Conservation (phyloP, 2,329 filamentous ascomycete species). For the Endocalyx cinctus region DNA sequence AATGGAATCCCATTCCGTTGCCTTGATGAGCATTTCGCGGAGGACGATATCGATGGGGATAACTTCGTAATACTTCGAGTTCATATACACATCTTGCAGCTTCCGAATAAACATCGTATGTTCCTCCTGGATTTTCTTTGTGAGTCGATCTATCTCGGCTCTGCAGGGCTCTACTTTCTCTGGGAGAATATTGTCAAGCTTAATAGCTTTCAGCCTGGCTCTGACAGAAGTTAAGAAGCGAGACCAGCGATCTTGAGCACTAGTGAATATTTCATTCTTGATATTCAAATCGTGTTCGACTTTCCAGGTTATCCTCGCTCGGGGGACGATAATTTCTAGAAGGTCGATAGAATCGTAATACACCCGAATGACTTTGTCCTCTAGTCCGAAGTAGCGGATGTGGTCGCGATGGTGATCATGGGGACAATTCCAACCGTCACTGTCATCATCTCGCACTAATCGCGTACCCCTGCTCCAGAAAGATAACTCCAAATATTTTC, state of each 20-base stretch:
- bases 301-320: constrained; percentile 91
- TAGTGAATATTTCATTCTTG: constrained; percentile 85
- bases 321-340: constrained; percentile 89
- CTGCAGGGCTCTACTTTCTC: constrained; percentile 82
- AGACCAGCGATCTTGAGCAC: constrained; percentile 75
- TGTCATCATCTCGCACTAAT: constrained; percentile 58
- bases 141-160: constrained; percentile 72
- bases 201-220: constrained; percentile 78
- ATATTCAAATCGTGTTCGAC: constrained; percentile 89
- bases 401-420: constrained; percentile 94
- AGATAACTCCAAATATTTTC: constrained; percentile 94
- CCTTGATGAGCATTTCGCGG: constrained; percentile 86
- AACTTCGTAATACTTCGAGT: constrained; percentile 93
- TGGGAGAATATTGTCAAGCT: constrained; percentile 82
- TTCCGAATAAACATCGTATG: constrained; percentile 68
- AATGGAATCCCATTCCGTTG: constrained; percentile 85
- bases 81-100: constrained; percentile 85
- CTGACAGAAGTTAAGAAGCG: constrained; percentile 87
- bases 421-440: constrained; percentile 52
- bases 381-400: constrained; percentile 85
- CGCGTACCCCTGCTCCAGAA: constrained; percentile 89
- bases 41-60: constrained; percentile 88
- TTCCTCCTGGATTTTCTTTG: constrained; percentile 78
- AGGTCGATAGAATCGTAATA: constrained; percentile 92
- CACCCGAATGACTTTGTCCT: constrained; percentile 78